Conservation (phyloP, 306 rosid species). For the Castanea crenata region DNA sequence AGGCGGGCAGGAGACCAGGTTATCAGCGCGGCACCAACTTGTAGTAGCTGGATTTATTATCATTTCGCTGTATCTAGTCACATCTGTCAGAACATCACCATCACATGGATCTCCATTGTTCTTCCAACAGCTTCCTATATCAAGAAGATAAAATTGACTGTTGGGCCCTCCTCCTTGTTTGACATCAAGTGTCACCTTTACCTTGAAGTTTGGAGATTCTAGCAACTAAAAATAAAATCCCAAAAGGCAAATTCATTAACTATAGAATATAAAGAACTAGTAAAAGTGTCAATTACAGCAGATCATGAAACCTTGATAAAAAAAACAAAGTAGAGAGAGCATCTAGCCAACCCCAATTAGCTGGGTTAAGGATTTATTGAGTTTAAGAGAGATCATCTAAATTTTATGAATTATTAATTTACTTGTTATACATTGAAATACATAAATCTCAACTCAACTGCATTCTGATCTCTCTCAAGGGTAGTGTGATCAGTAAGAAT, state of each 20-base stretch:
- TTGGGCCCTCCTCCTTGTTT: conserved; percentile 46
- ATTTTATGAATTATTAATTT: neutral
- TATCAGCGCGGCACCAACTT: conserved; percentile 37
- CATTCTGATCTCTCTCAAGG: neutral
- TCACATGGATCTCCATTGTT: conserved; percentile 49
- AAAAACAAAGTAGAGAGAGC: neutral
- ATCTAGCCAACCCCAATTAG: neutral
- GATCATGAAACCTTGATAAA: neutral
- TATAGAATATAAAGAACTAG: neutral
- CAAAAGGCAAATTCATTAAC: neutral
- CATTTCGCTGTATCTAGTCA: conserved; percentile 58
- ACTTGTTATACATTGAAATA: neutral
- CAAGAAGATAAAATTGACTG: conserved; percentile 49
- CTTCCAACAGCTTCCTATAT: conserved; percentile 64
- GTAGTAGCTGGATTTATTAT: conserved; percentile 48
- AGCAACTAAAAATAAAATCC: conserved; percentile 29
- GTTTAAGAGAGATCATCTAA: neutral
- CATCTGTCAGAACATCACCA: conserved; percentile 44
- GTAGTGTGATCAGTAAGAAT: neutral
- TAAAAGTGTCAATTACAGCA: neutral
- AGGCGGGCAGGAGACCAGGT: conserved; percentile 50
- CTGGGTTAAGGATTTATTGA: neutral
- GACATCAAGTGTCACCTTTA: conserved; percentile 39
- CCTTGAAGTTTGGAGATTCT: conserved; percentile 53
- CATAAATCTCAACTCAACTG: neutral